These are phyloP conservation scores for Oryza officinalis DNA, from an alignment of 176 grass and related monocot species.

Conservation along the genomic window DNA sequence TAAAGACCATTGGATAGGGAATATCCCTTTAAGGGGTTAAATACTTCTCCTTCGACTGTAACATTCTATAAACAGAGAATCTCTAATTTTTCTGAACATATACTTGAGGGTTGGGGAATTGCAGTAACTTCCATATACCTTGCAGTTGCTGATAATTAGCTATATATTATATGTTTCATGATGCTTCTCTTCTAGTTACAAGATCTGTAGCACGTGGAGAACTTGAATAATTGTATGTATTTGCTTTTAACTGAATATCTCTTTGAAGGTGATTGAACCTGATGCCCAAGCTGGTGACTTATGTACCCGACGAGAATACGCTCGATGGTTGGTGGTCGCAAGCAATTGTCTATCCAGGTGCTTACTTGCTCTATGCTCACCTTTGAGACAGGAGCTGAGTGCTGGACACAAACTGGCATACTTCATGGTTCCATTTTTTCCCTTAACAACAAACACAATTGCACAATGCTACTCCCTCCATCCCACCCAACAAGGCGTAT, in stretches of 20 bases:
- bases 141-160: constrained; percentile 21
- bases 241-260: constrained; percentile 37
- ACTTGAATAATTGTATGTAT: not conserved
- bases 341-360: constrained; percentile 92
- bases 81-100: constrained; percentile 3
- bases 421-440: constrained; percentile 18
- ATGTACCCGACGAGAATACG: constrained; percentile 90
- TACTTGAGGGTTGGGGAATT: not conserved
- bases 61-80: not conserved
- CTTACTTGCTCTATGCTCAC: constrained; percentile 31
- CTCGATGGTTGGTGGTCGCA: constrained; percentile 88
- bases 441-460: not conserved
- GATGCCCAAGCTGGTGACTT: constrained; percentile 78
- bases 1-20: not conserved
- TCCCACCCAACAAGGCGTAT: no score
- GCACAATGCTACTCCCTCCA: not conserved
- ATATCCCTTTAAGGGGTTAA: not conserved
- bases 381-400: not conserved
- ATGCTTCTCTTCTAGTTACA: not conserved
- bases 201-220: not conserved
- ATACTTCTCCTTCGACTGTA: not conserved
- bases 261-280: constrained; percentile 80
- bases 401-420: not conserved
- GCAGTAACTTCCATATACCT: not conserved
- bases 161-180: not conserved